Evolutionary conservation across 2,329 filamentous ascomycete species (phyloP).

Genomic region (Graphilbum sp.): DNA sequence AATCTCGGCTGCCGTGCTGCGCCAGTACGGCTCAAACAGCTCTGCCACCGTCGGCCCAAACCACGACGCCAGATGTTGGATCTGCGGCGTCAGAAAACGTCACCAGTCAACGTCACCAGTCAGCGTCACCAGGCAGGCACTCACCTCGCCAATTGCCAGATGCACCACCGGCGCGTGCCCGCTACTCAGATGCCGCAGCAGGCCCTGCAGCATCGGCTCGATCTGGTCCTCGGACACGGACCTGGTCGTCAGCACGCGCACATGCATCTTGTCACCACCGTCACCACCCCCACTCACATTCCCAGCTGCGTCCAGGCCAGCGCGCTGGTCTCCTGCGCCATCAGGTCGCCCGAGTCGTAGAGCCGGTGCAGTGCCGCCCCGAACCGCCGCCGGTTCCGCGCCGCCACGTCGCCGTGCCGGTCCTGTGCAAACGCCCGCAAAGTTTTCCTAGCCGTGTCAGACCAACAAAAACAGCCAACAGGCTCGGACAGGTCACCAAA

Average conservation of each 20-base stretch:
- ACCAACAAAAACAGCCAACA: too few species aligned
- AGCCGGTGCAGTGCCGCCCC: slow-evolving; percentile 5
- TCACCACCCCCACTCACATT: too few species aligned
- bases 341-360: slow-evolving; percentile 2
- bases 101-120: too few species aligned
- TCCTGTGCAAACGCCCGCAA: slow-evolving; percentile 4
- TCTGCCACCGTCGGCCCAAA: slow-evolving; percentile 44
- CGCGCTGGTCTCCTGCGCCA: slow-evolving; percentile 6
- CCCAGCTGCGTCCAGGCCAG: slow-evolving; percentile 8
- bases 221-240: slow-evolving; percentile 7
- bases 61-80: slow-evolving; percentile 54
- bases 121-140: background rate
- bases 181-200: slow-evolving; percentile 6
- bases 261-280: too few species aligned
- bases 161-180: slow-evolving; percentile 4
- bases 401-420: background rate
- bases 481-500: too few species aligned
- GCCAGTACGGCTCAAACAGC: slow-evolving; percentile 79
- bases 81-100: slow-evolving; percentile 12
- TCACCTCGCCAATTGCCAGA: slow-evolving; percentile 6
- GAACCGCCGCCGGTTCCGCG: slow-evolving; percentile 6
- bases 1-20: slow-evolving; percentile 62
- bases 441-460: slow-evolving; percentile 4
- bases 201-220: slow-evolving; percentile 7
- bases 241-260: slow-evolving; percentile 1